Evolutionary conservation across 257 asterid genomes (phyloP).

Genomic region (Cordia subcordata): DNA sequence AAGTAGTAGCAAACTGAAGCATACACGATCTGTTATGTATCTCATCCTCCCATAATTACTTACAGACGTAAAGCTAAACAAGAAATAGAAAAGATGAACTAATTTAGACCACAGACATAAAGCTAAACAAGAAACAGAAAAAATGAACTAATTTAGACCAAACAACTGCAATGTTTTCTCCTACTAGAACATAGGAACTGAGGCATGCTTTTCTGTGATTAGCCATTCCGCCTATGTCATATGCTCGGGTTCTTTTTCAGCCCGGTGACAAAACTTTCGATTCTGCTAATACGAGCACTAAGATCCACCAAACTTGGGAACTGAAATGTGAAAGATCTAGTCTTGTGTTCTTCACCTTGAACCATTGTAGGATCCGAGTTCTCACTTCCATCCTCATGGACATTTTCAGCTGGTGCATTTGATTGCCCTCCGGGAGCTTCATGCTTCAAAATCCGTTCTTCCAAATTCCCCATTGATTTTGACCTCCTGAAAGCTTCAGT

Average conservation of each 20-base stretch:
- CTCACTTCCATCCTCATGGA: background rate
- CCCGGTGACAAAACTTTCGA: background rate
- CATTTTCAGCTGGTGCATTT: background rate
- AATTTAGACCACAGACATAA: too few relatives aligned
- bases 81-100: too few relatives aligned
- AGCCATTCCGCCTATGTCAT: background rate
- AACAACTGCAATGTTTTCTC: background rate
- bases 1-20: too few relatives aligned
- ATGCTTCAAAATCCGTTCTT: background rate
- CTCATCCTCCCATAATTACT: background rate
- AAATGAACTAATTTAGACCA: background rate
- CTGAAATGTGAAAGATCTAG: background rate
- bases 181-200: background rate
- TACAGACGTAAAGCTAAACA: too few relatives aligned
- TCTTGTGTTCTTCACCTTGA: background rate
- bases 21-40: too few relatives aligned
- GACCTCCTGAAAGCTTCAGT: too few relatives aligned
- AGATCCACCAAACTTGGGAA: background rate
- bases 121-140: too few relatives aligned
- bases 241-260: background rate
- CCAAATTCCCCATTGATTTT: background rate
- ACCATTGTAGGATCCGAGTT: background rate
- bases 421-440: too few relatives aligned
- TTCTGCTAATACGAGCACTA: constrained; percentile 3
- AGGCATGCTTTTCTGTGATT: too few relatives aligned